A percentile compares a stretch with the other conserved stretches of the same genome.
Conservation (phyloP, 1,284 basidiomycete genomes). For the Apiotrichum domesticum region DNA sequence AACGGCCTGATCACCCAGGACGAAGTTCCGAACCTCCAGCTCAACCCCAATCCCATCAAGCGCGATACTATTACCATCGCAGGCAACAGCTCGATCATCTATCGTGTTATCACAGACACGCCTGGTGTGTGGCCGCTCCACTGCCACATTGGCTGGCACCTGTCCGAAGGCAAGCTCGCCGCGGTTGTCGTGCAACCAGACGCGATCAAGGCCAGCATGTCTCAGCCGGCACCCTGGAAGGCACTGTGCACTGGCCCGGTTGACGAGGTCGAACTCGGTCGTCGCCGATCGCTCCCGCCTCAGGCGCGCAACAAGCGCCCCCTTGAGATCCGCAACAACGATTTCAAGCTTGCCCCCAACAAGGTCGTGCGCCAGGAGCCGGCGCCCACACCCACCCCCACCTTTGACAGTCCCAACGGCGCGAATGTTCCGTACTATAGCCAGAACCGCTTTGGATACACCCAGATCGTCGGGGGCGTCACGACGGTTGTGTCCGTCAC, state of each 20-base stretch:
- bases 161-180: conserved; percentile 18
- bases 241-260: background rate
- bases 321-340: background rate
- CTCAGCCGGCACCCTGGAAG: background rate
- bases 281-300: background rate
- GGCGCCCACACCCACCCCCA: no score
- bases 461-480: background rate
- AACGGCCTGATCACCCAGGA: conserved; percentile 26
- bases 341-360: background rate
- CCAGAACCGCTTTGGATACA: background rate
- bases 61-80: conserved; percentile 42
- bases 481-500: background rate
- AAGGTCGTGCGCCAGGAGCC: background rate
- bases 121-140: conserved; percentile 26
- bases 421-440: background rate
- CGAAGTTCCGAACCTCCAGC: background rate
- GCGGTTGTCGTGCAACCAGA: conserved; percentile 2
- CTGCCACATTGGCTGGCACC: conserved; percentile 28
- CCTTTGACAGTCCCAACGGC: background rate
- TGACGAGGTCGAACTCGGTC: background rate
- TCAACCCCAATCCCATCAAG: conserved; percentile 37
- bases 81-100: conserved; percentile 11
- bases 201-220: background rate
- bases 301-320: background rate
- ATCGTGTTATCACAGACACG: conserved; percentile 24